Conservation (phyloP, 2,329 filamentous ascomycete species). For the Neopestalotiopsis sp. region DNA sequence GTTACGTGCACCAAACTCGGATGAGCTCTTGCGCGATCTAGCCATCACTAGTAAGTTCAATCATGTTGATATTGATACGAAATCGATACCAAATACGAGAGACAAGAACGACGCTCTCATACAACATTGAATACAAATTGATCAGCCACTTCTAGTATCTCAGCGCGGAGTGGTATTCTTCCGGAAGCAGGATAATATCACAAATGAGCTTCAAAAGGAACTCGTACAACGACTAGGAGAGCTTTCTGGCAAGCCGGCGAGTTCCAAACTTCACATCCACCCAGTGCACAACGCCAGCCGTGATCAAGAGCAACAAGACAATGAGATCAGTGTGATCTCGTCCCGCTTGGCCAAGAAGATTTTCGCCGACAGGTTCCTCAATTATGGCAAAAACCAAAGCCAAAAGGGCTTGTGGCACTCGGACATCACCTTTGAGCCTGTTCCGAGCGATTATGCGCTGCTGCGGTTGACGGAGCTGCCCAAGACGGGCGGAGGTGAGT, state of each 20-base stretch:
- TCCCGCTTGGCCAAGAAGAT: conserved; percentile 59
- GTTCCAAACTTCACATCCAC: conserved; percentile 64
- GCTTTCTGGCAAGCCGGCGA: conserved; percentile 59
- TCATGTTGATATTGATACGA: not conserved
- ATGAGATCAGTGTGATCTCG: conserved; percentile 68
- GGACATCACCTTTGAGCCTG: conserved; percentile 62
- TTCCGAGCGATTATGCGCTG: conserved; percentile 60
- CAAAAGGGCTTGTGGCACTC: conserved; percentile 54
- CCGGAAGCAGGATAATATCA: conserved; percentile 64
- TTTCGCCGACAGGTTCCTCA: conserved; percentile 45
- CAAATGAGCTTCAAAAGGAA: conserved; percentile 68
- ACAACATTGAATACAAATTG: not conserved
- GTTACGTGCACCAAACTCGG: conserved; percentile 64
- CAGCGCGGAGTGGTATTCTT: conserved; percentile 75
- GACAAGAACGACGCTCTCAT: too few relatives aligned
- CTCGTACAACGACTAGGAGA: conserved; percentile 65
- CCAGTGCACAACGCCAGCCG: conserved; percentile 59
- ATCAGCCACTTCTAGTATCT: conserved; percentile 55
- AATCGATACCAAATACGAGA: too few relatives aligned
- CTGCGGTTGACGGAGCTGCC: conserved; percentile 52
- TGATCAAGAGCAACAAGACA: conserved; percentile 59
- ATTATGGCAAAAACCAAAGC: conserved; percentile 47
- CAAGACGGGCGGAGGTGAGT: conserved; percentile 47
- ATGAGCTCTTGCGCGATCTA: conserved; percentile 68
- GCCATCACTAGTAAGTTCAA: conserved; percentile 64